A percentile compares a stretch with the other conserved stretches of the same genome.
These are phyloP conservation scores for Lodderomyces beijingensis DNA, from an alignment of 1,139 yeast genomes.

Conservation along the genomic window DNA sequence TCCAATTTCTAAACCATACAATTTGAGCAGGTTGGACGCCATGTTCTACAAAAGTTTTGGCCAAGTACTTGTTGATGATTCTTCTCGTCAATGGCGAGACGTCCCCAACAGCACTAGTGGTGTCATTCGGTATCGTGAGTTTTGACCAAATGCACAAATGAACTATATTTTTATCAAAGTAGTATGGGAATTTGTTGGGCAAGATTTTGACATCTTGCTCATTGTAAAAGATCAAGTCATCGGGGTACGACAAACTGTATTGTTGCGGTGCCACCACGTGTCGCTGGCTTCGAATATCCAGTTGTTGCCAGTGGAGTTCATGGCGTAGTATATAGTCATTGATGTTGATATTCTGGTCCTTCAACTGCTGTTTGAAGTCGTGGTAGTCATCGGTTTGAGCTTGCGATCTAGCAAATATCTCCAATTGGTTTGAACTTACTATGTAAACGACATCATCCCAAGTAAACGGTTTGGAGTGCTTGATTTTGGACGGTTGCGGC, in stretches of 20 bases:
- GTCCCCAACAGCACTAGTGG: conserved; percentile 38
- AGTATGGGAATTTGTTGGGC: conserved; percentile 42
- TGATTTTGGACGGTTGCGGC: conserved; percentile 40
- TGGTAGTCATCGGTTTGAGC: conserved; percentile 30
- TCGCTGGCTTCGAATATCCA: conserved; percentile 21
- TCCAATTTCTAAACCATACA: conserved; percentile 63
- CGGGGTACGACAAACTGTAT: conserved; percentile 12
- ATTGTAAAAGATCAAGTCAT: conserved; percentile 15
- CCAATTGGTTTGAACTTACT: conserved; percentile 29
- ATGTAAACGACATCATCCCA: conserved; percentile 37
- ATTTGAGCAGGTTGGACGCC: conserved; percentile 37
- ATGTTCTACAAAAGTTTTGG: conserved; percentile 39
- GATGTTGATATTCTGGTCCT: conserved; percentile 22
- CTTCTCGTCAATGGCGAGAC: conserved; percentile 33
- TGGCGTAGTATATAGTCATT: conserved; percentile 34
- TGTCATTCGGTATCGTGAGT: conserved; percentile 28
- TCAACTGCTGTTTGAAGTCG: conserved; percentile 30
- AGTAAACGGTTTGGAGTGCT: conserved; percentile 22
- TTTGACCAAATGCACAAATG: conserved; percentile 47
- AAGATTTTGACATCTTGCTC: conserved; percentile 28
- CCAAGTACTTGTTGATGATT: conserved; percentile 36
- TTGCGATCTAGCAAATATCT: conserved; percentile 37
- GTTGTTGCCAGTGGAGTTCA: conserved; percentile 34
- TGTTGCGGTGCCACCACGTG: conserved; percentile 12
- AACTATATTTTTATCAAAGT: conserved; percentile 29